Percentiles rank a stretch among this genome's conserved stretches.
phyloP scores from a whole-genome alignment of 1,284 basidiomycete species.

The Apiotrichum gamsii region DNA sequence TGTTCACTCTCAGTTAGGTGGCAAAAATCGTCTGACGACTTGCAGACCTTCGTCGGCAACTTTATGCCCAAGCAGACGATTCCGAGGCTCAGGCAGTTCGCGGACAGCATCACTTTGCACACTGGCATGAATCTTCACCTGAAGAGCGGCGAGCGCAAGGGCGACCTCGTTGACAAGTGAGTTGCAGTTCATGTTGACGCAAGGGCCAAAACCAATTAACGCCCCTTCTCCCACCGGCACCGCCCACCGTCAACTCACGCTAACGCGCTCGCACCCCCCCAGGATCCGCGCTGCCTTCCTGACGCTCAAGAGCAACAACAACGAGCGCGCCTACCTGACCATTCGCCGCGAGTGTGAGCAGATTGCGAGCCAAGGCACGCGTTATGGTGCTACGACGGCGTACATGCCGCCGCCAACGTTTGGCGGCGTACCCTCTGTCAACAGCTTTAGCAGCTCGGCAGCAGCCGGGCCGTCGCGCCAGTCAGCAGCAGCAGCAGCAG shows the following conservation, averaged over 20 bases:
- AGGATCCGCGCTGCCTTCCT: slow-evolving; percentile 25
- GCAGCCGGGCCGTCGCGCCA: background rate
- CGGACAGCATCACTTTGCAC: slow-evolving; percentile 14
- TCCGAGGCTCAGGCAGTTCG: slow-evolving; percentile 25
- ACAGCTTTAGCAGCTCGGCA: background rate
- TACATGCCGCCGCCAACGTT: slow-evolving; percentile 17
- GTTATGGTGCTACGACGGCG: background rate
- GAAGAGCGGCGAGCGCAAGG: slow-evolving; percentile 31
- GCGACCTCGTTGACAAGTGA: slow-evolving; percentile 35
- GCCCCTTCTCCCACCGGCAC: too few species aligned
- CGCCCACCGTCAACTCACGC: background rate
- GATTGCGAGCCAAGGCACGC: slow-evolving; percentile 4
- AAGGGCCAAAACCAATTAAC: too few species aligned
- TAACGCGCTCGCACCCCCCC: background rate
- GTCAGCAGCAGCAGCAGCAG: background rate
- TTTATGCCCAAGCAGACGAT: slow-evolving; percentile 32
- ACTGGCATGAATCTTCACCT: slow-evolving; percentile 19
- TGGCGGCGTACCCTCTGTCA: slow-evolving; percentile 11
- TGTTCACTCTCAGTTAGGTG: too few species aligned
- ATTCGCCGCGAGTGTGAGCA: slow-evolving; percentile 22
- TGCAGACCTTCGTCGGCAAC: slow-evolving; percentile 29
- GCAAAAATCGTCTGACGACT: too few species aligned
- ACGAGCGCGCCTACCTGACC: slow-evolving; percentile 14
- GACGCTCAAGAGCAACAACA: slow-evolving; percentile 17
- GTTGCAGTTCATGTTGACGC: slow-evolving; percentile 3